These are phyloP conservation scores for Teratosphaeriaceae sp. DNA, from an alignment of 2,329 filamentous ascomycete genomes.

Conservation along the genomic window DNA sequence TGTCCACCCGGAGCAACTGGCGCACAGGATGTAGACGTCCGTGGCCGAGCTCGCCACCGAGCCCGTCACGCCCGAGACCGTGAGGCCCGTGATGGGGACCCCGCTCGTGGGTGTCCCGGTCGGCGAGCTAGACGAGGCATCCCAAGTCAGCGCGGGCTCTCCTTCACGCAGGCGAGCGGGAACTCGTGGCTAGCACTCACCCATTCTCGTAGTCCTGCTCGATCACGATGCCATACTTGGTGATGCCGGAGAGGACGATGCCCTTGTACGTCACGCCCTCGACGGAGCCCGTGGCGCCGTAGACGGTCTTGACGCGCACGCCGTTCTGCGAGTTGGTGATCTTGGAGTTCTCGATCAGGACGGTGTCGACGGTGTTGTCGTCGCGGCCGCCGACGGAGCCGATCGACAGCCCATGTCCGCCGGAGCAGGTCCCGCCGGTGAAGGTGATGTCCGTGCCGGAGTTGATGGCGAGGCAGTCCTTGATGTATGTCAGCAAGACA, in stretches of 20 bases:
- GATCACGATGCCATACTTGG: constrained; percentile 51
- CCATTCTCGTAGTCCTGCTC: constrained; percentile 53
- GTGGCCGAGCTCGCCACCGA: constrained; percentile 33
- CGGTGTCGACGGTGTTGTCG: constrained; percentile 42
- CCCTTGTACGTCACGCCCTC: constrained; percentile 46
- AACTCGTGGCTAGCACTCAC: constrained; percentile 29
- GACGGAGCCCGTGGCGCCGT: constrained; percentile 45
- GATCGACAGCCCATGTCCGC: constrained; percentile 50
- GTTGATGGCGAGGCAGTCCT: constrained; percentile 21
- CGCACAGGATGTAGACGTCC: constrained; percentile 49
- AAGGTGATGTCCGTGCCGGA: constrained; percentile 37
- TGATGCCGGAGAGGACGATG: constrained; percentile 46
- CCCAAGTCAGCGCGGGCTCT: neutral
- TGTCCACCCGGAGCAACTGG: constrained; percentile 47
- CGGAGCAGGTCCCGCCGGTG: constrained; percentile 38
- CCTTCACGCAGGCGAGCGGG: neutral
- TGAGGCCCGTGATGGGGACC: constrained; percentile 46
- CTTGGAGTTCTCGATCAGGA: constrained; percentile 40
- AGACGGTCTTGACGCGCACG: constrained; percentile 49
- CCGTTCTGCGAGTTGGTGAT: constrained; percentile 43
- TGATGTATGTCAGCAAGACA: neutral
- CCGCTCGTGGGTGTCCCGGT: constrained; percentile 29
- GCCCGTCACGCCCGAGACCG: constrained; percentile 38
- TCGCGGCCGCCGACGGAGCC: constrained; percentile 47
- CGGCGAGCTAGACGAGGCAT: constrained; percentile 32